Evolutionary conservation across 106 monocot species (phyloP).

Genomic region (Narthecium ossifragum): DNA sequence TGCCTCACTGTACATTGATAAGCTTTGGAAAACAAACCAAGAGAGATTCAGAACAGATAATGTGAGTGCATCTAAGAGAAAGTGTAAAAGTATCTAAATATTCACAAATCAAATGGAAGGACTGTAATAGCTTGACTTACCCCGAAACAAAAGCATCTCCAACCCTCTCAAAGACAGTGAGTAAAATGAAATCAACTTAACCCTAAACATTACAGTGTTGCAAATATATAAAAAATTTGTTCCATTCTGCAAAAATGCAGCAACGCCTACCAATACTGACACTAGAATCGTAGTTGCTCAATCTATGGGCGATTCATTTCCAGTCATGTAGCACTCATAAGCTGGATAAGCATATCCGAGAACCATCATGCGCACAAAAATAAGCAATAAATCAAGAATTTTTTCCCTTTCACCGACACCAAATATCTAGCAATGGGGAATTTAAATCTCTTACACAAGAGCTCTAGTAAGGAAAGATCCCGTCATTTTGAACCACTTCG

Average conservation of each 20-base stretch:
- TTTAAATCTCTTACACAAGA: slow-evolving; percentile 43
- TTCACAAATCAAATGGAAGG: no score
- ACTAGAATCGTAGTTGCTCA: slow-evolving; percentile 71
- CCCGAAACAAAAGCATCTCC: slow-evolving; percentile 78
- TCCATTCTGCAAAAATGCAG: no score
- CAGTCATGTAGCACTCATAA: slow-evolving; percentile 67
- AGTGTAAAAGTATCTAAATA: no score
- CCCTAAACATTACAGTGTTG: not conserved
- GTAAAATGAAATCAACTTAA: not conserved
- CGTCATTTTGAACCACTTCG: slow-evolving; percentile 20
- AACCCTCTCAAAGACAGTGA: slow-evolving; percentile 73
- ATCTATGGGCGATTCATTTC: slow-evolving; percentile 77
- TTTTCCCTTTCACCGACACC: not conserved
- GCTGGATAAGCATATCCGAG: slow-evolving; percentile 85
- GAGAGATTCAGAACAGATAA: not conserved
- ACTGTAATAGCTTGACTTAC: no score
- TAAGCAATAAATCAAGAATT: not conserved
- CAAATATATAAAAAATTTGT: not conserved
- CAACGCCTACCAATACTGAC: slow-evolving; percentile 61
- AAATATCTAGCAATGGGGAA: not conserved
- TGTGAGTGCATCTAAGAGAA: no score
- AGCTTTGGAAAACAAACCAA: slow-evolving; percentile 36
- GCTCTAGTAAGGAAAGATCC: slow-evolving; percentile 35
- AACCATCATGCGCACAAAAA: slow-evolving; percentile 37
- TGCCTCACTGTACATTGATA: slow-evolving; percentile 89